Base-by-base conservation (phyloP, 352 stramenopile species). In the Phytophthora citrophthora region DNA sequence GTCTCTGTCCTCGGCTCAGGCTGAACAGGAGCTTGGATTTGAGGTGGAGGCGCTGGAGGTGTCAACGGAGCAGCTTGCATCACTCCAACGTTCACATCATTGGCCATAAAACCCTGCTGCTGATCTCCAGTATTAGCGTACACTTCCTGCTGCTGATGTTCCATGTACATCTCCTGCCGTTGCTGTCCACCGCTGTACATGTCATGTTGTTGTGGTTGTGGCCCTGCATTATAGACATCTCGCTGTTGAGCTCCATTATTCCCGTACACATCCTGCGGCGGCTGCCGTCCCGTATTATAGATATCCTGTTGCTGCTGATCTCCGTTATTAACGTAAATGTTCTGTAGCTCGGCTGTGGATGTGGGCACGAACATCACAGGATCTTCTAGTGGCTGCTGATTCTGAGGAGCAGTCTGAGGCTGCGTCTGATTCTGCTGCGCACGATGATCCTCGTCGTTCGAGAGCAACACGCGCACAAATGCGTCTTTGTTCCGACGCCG, bases 401-500 rank as follows among this genome's bases (percentile, higher is more conserved):
- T 62, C 20, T 52, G 47, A 36, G 47, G 31, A 5, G 50, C 10
- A 15, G 31, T 64, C 20, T 46, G 51, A 15, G 52, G 44, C 46
- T 55, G 45, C 9, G 27, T 53, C 29, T 55, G 34, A 12, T 12
- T 24, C 24, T 52, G 41, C 6, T 46, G 43, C 0, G 13, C 39
- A 34, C 29, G 29, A 16, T 59, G 49, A 12, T 45, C 46, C 23
- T 64, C 46, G 23, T 83, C 74, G 47, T 76, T 64, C 9, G 61
- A 39, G 6, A 80, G 63, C 18, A 86, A 23, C 5, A 86, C 61
- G 1, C 52, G 47, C 20, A 78, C 74, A 50, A 83, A 86, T 9
- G 77, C 72, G 6, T 78, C 64, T 47, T 83, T 86, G 54, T 78
- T 82, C 48, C 77, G 68, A 45, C 52, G 48, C 41, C 75, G 79